Evolutionary conservation across 345 rosid species (phyloP).

Genomic region (Heritiera littoralis): DNA sequence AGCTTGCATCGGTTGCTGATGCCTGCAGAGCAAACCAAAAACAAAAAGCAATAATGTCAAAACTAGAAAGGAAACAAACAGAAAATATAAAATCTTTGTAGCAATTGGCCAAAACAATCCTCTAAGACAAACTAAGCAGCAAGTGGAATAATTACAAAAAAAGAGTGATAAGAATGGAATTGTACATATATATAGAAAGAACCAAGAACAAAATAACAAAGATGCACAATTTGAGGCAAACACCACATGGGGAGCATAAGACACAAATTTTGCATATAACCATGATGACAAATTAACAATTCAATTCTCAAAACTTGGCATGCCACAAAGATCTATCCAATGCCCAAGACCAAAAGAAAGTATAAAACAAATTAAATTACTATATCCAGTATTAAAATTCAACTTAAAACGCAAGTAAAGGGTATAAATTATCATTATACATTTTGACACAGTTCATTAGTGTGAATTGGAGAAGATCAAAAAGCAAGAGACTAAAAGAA

Average conservation of each 20-base stretch:
- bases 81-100: neutral
- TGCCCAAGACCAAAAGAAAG: constrained; percentile 5
- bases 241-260: neutral
- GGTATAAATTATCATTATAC: neutral
- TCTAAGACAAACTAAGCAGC: neutral
- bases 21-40: constrained; percentile 46
- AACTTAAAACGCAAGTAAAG: neutral
- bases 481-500: constrained; percentile 14
- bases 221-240: constrained; percentile 1
- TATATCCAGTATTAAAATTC: neutral
- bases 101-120: neutral
- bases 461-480: constrained; percentile 5
- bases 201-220: neutral
- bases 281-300: neutral
- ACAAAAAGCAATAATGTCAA: constrained; percentile 3
- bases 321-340: neutral
- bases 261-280: neutral
- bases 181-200: neutral
- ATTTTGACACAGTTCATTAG: neutral
- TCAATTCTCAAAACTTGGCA: constrained; percentile 1
- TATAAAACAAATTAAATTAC: neutral
- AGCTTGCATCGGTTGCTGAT: constrained; percentile 82
- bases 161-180: neutral
- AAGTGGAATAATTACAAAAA: constrained; percentile 1
- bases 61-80: constrained; percentile 3